Conservation (phyloP, 2,329 filamentous ascomycete species). For the Aschersonia sp. region DNA sequence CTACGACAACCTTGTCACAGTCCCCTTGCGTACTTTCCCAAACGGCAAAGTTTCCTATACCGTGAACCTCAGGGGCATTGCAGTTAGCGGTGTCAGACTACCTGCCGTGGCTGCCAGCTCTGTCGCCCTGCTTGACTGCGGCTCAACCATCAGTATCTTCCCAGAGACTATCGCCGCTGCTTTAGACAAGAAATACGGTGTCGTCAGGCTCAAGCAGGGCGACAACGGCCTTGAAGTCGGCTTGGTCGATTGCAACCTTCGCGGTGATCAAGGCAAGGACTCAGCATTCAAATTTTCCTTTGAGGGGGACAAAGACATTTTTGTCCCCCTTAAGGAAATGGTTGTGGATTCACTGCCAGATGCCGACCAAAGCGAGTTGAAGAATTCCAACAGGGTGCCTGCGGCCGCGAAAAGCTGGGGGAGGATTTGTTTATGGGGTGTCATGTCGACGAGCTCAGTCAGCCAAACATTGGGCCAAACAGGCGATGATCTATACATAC, state of each 20-base stretch:
- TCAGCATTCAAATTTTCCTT: conserved; percentile 38
- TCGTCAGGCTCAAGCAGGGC: conserved; percentile 19
- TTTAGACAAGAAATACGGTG: conserved; percentile 37
- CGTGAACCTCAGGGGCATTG: conserved; percentile 21
- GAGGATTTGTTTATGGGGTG: conserved; percentile 38
- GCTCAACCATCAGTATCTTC: conserved; percentile 56
- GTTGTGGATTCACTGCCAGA: conserved; percentile 22
- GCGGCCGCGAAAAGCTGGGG: conserved; percentile 19
- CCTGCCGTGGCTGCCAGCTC: conserved; percentile 19
- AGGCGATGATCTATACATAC: conserved; percentile 22
- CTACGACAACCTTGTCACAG: conserved; percentile 29
- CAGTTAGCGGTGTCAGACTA: conserved; percentile 20
- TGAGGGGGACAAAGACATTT: conserved; percentile 26
- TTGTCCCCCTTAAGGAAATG: conserved; percentile 37
- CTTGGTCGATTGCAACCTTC: conserved; percentile 36
- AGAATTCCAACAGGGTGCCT: conserved; percentile 22
- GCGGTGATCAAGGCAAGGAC: conserved; percentile 21
- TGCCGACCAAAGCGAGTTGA: neutral
- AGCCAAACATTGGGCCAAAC: no score
- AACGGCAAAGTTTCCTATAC: conserved; percentile 26
- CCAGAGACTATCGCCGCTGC: conserved; percentile 41
- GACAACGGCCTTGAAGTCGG: conserved; percentile 10
- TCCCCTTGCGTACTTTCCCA: conserved; percentile 31
- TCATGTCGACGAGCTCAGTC: conserved; percentile 24
- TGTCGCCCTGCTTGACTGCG: conserved; percentile 58